These are phyloP conservation scores for Porodaedalea pini DNA, from an alignment of 1,284 basidiomycete species.

Conservation along the genomic window DNA sequence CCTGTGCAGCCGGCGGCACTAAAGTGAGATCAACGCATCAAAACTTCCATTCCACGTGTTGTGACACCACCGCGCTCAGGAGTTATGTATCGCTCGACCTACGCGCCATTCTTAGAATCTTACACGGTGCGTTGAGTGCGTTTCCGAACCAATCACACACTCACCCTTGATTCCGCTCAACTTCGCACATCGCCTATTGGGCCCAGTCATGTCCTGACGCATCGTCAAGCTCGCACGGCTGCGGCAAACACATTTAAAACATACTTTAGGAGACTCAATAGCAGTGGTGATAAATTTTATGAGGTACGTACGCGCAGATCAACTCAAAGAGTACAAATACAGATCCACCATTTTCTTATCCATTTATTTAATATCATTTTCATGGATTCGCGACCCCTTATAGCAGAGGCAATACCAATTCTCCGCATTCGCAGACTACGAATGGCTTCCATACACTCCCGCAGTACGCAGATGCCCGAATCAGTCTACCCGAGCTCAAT, in stretches of 20 bases:
- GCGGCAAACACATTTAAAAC: constrained; percentile 1
- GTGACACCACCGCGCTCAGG: too few species aligned
- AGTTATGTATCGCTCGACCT: too few species aligned
- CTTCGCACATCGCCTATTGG: constrained; percentile 12
- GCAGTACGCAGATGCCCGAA: constrained; percentile 1
- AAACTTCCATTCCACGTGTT: too few species aligned
- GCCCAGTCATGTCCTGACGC: constrained; percentile 21
- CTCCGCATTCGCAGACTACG: constrained; percentile 12
- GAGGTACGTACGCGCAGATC: constrained; percentile 7
- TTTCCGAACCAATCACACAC: too few species aligned
- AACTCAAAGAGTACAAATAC: background rate
- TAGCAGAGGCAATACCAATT: background rate
- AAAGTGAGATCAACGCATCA: too few species aligned
- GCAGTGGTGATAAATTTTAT: constrained; percentile 2
- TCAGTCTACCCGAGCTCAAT: constrained; percentile 8
- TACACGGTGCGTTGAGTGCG: too few species aligned
- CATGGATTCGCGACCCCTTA: background rate
- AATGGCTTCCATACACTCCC: background rate
- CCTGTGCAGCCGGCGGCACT: too few species aligned
- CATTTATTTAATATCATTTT: constrained; percentile 1
- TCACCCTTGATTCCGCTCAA: constrained; percentile 14
- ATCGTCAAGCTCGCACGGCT: constrained; percentile 19
- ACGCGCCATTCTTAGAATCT: too few species aligned
- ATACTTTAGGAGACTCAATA: background rate
- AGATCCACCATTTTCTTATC: background rate